These are phyloP conservation scores for Backusella psychrophila DNA, from an alignment of 192 early-diverging fungal genomes.

Conservation along the genomic window DNA sequence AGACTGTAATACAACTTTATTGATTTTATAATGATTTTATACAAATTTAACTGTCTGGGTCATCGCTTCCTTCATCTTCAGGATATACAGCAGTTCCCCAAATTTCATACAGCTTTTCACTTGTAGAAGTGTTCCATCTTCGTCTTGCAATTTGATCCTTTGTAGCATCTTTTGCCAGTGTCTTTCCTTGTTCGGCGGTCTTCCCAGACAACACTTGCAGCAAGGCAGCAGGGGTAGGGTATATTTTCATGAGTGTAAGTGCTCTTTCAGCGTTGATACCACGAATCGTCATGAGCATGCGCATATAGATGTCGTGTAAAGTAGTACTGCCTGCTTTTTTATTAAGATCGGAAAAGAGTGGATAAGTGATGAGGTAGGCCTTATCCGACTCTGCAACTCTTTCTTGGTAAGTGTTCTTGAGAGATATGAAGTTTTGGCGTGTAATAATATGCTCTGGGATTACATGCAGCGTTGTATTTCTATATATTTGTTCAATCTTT, in stretches of 20 bases:
- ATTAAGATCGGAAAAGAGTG: conserved; percentile 63
- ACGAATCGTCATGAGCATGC: conserved; percentile 82
- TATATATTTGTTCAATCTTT: conserved; percentile 49
- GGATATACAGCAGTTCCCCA: conserved; percentile 42
- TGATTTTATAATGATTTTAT: not conserved
- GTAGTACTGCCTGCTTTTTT: conserved; percentile 72
- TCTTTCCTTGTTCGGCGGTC: conserved; percentile 44
- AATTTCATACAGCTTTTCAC: conserved; percentile 54
- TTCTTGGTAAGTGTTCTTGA: conserved; percentile 38
- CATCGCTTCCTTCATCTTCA: not conserved
- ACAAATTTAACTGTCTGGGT: not conserved
- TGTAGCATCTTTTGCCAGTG: conserved; percentile 47
- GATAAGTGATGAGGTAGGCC: conserved; percentile 56
- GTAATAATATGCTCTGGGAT: conserved; percentile 54
- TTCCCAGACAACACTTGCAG: conserved; percentile 41
- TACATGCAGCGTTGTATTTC: conserved; percentile 41
- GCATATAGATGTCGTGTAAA: conserved; percentile 74
- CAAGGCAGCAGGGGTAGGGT: conserved; percentile 65
- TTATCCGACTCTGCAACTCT: not conserved
- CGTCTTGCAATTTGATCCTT: conserved; percentile 34
- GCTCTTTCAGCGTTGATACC: conserved; percentile 90
- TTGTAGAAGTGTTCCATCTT: conserved; percentile 50
- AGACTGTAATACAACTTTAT: not conserved
- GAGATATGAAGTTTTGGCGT: conserved; percentile 45
- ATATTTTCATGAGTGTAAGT: conserved; percentile 59